Evolutionary conservation across 441 rosid genomes (phyloP), one percentile per base, ranked within the genome.

Genomic region (Populus hybrid): DNA sequence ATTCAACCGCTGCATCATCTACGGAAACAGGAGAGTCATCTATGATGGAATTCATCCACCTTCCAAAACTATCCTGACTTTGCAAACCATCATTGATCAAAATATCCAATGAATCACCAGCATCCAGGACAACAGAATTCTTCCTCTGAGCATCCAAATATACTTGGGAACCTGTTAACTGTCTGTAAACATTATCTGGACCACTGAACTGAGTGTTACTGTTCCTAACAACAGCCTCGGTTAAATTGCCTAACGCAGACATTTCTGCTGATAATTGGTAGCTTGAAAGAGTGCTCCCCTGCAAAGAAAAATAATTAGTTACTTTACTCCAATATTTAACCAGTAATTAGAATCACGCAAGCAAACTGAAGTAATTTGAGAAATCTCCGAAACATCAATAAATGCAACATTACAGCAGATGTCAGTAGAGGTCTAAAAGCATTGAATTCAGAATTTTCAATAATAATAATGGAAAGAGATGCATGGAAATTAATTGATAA

Each of bases 21-120:
- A 83, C 85, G 46, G 95, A 84, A 68, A 85, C 88, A 2, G 90
- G 83, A 72, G 97, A 83, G 77, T 87, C 92, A 36, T 87, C 81
- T 77, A 94, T 82, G 74, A 92, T 76, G 74, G 40, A 74, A 87
- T 89, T 83, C 70, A 97, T 85, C 99, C 99, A 97, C 83, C 75
- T 90, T 78, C 98, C 95, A 85, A 94, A 90, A 89, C 97, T 92
- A 74, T 93, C 99, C 85, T 93, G 97, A 85, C 89, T 92, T 81
- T 89, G 90, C 80, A 88, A 82, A 82, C 93, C 89, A 64, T 88
- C 88, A 81, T 77, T 75, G 40, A 72, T 83, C 76, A 82, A 32
- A 81, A 72, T 78, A 77, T 86, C 86, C 85, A 73, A 36, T 12
- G 85, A 38, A 81, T 85, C 85, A 77, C 79, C 78, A 74, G 82